Evolutionary conservation across 345 rosid genomes (phyloP), one percentile per base, ranked within the genome.

Genomic region (Camelina hispida): DNA sequence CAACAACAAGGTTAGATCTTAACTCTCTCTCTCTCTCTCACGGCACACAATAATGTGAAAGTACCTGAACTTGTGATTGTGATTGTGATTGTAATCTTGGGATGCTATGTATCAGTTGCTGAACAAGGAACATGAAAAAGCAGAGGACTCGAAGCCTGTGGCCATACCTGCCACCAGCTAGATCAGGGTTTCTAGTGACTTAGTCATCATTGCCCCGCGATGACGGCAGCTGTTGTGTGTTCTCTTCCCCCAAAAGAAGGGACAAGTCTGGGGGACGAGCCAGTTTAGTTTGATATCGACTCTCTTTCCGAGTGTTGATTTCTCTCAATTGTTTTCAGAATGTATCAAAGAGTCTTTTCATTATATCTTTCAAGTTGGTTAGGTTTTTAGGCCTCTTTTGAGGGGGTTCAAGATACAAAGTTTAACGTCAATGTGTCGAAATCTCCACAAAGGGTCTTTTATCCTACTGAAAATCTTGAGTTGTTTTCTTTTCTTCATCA

Each of bases 61-160:
- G 47, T 60, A 60, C 30, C 9, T 42, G 17, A 47, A 28, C 38
- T 5, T 60, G 23, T 62, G 62, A 40, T 62, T 50, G 23, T 62
- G 62, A 40, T 62, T 50, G 56, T 74, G 53, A 66, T 22, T 15
- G 12, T 48, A 34, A 58, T 48, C 16, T 48, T 57, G 32, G n/a
- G 66, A 51, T 62, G 71, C 17, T 55, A 56, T 64, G 47, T 81
- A 75, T 72, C 86, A 91, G 97, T 82, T 94, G 77, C 83, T 88
- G 63, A 91, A 94, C 85, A 89, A 88, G 81, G 98, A 94, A 75
- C 98, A 91, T 14, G 96, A 89, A 57, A 91, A 89, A 60, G 88
- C 89, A 0, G 97, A 91, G 76, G 97, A 94, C 77, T 82, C 86
- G 3, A 88, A 89, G 78, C 85, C 93, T 6, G 83, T 86, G 64